Percentiles rank a stretch among this genome's conserved stretches.
These are phyloP conservation scores for Ophiobolus disseminans DNA, from an alignment of 2,329 filamentous ascomycete species.

Conservation along the genomic window DNA sequence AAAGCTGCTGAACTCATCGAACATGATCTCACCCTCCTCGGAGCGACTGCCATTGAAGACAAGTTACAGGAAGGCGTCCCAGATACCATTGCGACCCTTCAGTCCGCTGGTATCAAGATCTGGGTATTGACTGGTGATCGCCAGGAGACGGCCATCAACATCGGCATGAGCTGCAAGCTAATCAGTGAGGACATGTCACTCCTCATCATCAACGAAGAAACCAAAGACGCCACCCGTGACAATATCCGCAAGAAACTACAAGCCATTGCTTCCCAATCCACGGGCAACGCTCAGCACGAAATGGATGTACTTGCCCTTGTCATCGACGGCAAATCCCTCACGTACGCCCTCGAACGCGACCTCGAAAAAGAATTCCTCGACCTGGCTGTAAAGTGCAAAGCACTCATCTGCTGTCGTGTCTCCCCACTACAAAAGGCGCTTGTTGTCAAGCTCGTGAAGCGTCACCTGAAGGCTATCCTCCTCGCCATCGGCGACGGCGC, in stretches of 20 bases:
- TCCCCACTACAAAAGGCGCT: constrained; percentile 96
- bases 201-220: constrained; percentile 93
- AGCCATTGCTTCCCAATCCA: constrained; percentile 83
- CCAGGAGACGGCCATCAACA: constrained; percentile 99
- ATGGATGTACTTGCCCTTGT: constrained; percentile 88
- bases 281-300: constrained; percentile 71
- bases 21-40: constrained; percentile 86
- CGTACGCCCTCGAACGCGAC: constrained; percentile 90
- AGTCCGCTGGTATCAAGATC: constrained; percentile 96
- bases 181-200: constrained; percentile 99
- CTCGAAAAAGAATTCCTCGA: constrained; percentile 93
- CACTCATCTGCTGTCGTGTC: constrained; percentile 96
- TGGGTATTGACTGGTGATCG: constrained; percentile 98
- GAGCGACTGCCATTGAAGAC: constrained; percentile 97
- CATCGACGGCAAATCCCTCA: constrained; percentile 95
- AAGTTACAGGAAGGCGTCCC: constrained; percentile 95
- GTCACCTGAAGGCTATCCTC: constrained; percentile 87
- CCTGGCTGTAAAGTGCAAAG: constrained; percentile 93
- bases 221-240: constrained; percentile 76
- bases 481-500: constrained; percentile 96
- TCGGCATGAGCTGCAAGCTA: constrained; percentile 98
- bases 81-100: constrained; percentile 95
- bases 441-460: constrained; percentile 97
- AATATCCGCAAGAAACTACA: constrained; percentile 94
- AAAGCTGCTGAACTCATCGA: constrained; percentile 97